These are phyloP conservation scores for Metschnikowia hibisci DNA, from an alignment of 805 yeast species.

Conservation along the genomic window DNA sequence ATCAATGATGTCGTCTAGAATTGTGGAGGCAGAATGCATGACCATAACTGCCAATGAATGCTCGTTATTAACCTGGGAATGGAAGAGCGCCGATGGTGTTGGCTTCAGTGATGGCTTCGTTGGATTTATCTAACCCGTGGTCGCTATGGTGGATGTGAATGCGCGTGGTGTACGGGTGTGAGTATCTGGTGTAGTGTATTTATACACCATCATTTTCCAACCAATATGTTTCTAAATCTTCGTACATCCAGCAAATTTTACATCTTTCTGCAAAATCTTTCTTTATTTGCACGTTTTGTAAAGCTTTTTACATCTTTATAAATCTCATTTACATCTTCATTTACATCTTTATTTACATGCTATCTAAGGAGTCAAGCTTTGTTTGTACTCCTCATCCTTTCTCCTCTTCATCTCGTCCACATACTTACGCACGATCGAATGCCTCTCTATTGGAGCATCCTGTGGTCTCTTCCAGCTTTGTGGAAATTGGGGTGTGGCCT, in stretches of 20 bases:
- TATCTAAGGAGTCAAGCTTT: constrained; percentile 14
- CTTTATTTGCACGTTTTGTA: too few relatives aligned
- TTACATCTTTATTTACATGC: background rate
- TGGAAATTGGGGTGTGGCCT: constrained; percentile 55
- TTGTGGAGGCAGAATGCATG: constrained; percentile 34
- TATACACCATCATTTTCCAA: too few relatives aligned
- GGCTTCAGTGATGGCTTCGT: too few relatives aligned
- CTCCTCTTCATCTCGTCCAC: constrained; percentile 30
- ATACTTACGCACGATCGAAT: constrained; percentile 30
- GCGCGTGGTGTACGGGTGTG: constrained; percentile 6
- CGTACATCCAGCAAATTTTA: too few relatives aligned
- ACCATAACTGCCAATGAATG: constrained; percentile 4
- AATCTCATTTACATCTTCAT: too few relatives aligned
- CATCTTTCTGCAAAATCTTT: too few relatives aligned
- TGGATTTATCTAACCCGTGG: too few relatives aligned
- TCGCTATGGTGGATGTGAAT: background rate
- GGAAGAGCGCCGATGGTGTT: too few relatives aligned
- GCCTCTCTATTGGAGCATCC: constrained; percentile 55
- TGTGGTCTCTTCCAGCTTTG: constrained; percentile 67
- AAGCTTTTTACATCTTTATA: too few relatives aligned
- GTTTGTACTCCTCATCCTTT: constrained; percentile 32
- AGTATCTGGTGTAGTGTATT: too few relatives aligned
- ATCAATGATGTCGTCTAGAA: constrained; percentile 48
- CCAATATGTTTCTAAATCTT: too few relatives aligned
- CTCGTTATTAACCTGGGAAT: too few relatives aligned